These are phyloP conservation scores for Amaranthus cruentus DNA, from an alignment of 148 eudicot genomes.

Conservation along the genomic window DNA sequence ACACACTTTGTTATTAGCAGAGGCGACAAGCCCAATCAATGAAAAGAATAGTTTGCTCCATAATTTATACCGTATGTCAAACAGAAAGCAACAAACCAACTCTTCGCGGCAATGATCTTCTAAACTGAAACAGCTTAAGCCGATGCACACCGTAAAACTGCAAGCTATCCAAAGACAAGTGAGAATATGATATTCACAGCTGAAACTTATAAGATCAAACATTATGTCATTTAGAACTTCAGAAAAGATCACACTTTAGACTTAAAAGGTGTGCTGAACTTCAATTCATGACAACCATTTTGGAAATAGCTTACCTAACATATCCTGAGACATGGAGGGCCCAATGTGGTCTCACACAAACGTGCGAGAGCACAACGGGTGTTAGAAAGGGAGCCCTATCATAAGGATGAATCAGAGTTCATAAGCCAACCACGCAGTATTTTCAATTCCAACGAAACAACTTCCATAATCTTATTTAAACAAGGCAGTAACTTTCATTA, in stretches of 20 bases:
- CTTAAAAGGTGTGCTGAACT: background rate
- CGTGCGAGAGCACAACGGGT: constrained; percentile 62
- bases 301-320: constrained; percentile 42
- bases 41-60: constrained; percentile 5
- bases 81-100: constrained; percentile 19
- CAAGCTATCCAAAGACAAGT: constrained; percentile 8
- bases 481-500: constrained; percentile 25
- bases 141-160: constrained; percentile 31
- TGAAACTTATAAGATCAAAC: background rate
- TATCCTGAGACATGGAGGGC: constrained; percentile 42
- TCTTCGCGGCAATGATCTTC: constrained; percentile 21
- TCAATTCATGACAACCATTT: background rate
- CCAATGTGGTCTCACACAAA: constrained; percentile 61
- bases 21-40: constrained; percentile 12
- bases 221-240: background rate
- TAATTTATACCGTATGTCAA: constrained; percentile 21
- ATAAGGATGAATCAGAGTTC: constrained; percentile 19
- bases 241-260: too few species aligned
- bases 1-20: constrained; percentile 1
- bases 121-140: constrained; percentile 28
- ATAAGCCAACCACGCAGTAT: constrained; percentile 22
- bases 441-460: constrained; percentile 21
- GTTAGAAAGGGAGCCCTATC: constrained; percentile 28
- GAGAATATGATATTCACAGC: background rate
- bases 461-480: constrained; percentile 36